Base-by-base conservation (phyloP, 2,329 filamentous ascomycete species). In the Rutstroemia sp. region DNA sequence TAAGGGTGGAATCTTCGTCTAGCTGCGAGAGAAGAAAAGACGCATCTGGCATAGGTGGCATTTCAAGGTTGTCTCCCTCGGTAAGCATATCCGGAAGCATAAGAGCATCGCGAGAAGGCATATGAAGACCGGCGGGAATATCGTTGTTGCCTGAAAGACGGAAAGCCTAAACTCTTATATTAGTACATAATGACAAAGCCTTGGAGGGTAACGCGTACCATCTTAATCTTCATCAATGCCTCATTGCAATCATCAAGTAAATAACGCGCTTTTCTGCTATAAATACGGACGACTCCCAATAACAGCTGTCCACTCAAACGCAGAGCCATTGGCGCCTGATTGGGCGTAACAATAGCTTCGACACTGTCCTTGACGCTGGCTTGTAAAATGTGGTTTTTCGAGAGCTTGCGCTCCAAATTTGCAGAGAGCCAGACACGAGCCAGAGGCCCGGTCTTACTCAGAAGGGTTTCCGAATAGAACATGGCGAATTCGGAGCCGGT, bases 361-460 rank as follows among this genome's bases (percentile, higher is more conserved):
- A 99, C 92, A 73, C 92, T 96, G 75, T 91, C 89, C 67, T 92
- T 88, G 65, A 99, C 88, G 75, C 96, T 95, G 58, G 92, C 92
- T 70, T 96, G 90, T 62, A 99, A 73, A 64, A 97, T 94, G 68
- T 96, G 91, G 61, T 90, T 91, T 76, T 99, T 99, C 65, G 92
- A 95, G 59, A 99, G 84, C 77, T 97, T 99, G 78, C 92, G 91
- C 81, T 97, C 94, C 63, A 97, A 80, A 74, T 97, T 99, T 76
- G 94, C 91, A 34, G 94, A 96, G 60, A 97, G 83, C 94, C 94
- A 99, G 76, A 97, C 92, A 70, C 91, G 89, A 75, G 94, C 94
- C 78, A 99, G 76, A 69, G 94, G 92, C 78, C 94, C 94, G 67
- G 90, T 96, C 85, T 96, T 96, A 72, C 92, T 91, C 67, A 99